A percentile compares a stretch with the other conserved stretches of the same genome.
Evolutionary conservation across 2,329 filamentous ascomycete genomes (phyloP).

Genomic region (Neopestalotiopsis rosae): DNA sequence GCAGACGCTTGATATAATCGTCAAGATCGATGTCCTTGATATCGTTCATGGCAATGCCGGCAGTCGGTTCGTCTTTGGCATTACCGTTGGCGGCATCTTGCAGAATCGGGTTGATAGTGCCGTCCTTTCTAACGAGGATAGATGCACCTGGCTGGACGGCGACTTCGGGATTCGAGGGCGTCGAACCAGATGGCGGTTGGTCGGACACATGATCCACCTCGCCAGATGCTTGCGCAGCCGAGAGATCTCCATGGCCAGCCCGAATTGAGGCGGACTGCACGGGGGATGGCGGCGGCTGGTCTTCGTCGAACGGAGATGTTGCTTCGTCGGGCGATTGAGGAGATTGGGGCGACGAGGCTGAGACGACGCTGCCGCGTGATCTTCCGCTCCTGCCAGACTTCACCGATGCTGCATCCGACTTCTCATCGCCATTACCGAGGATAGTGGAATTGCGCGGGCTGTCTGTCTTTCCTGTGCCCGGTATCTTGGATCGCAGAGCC

Average conservation of each 20-base stretch:
- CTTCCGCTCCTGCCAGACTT: constrained; percentile 70
- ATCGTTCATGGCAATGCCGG: constrained; percentile 81
- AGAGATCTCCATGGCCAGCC: constrained; percentile 77
- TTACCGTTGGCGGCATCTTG: constrained; percentile 47
- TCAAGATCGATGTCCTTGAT: constrained; percentile 94
- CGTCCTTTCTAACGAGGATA: constrained; percentile 84
- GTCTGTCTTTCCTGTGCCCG: constrained; percentile 72
- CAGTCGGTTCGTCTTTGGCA: constrained; percentile 47
- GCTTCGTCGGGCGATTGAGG: constrained; percentile 44
- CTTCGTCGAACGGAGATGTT: constrained; percentile 51
- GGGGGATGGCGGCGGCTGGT: constrained; percentile 80
- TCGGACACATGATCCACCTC: constrained; percentile 97
- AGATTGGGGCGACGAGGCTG: constrained; percentile 46
- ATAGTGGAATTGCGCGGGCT: constrained; percentile 81
- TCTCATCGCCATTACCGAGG: constrained; percentile 72
- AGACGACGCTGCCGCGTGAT: constrained; percentile 52
- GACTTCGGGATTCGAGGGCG: constrained; percentile 60
- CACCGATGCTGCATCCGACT: constrained; percentile 76
- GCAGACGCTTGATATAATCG: constrained; percentile 92
- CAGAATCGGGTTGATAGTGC: constrained; percentile 70
- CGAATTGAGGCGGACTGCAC: constrained; percentile 78
- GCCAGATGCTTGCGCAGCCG: constrained; percentile 80
- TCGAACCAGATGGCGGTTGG: constrained; percentile 74
- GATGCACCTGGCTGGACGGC: constrained; percentile 79
- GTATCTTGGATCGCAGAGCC: constrained; percentile 87